Evolutionary conservation across 441 rosid genomes (phyloP).

Genomic region (Isatis lusitanica): DNA sequence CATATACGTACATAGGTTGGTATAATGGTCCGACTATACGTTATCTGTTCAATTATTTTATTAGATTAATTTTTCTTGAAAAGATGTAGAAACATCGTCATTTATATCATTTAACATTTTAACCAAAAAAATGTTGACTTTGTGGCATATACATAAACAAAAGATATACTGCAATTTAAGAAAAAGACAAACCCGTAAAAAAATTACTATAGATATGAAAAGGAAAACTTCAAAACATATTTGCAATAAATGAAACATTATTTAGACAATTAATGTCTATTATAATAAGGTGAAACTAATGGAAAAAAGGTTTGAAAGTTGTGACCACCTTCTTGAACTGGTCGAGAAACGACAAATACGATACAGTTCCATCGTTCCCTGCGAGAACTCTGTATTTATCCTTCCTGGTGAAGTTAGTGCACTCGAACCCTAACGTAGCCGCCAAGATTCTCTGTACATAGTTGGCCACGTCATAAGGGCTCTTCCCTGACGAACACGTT

Average conservation of each 20-base stretch:
- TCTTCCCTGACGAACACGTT: conserved; percentile 86
- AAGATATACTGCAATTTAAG: background rate
- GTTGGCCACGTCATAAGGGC: conserved; percentile 87
- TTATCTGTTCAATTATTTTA: background rate
- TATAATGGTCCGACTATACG: background rate
- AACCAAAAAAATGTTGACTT: background rate
- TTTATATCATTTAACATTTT: background rate
- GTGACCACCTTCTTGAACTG: conserved; percentile 59
- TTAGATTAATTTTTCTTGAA: background rate
- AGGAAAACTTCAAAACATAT: conserved; percentile 6
- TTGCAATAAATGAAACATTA: background rate
- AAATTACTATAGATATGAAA: background rate
- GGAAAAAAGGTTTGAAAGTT: conserved; percentile 60
- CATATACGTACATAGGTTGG: background rate
- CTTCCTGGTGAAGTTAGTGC: conserved; percentile 85
- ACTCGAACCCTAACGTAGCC: conserved; percentile 86
- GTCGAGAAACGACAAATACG: conserved; percentile 51
- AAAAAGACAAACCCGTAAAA: background rate
- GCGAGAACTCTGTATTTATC: conserved; percentile 84
- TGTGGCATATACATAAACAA: background rate
- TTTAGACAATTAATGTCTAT: background rate
- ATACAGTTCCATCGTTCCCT: conserved; percentile 82
- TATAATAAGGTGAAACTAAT: conserved; percentile 18
- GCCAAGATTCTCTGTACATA: conserved; percentile 87
- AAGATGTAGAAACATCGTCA: background rate